Evolutionary conservation across 257 asterid species (phyloP), one percentile per base, ranked within the genome.

Genomic region (Gentiana macrophylla): DNA sequence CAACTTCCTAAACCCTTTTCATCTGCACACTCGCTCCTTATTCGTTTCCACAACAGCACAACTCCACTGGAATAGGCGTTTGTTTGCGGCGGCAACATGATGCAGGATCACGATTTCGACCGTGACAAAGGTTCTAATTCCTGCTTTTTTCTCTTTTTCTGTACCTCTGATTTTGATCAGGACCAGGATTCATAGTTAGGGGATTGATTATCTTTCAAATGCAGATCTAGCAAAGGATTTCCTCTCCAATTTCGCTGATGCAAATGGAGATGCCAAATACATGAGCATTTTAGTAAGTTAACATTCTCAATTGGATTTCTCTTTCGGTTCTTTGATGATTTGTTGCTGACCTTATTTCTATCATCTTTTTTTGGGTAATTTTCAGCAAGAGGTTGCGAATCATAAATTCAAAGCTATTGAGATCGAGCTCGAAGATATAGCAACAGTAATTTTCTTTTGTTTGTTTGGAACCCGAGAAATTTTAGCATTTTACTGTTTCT

Each of bases 301-400:
- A 13, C 44, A 47, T 49, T 43, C 35, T 12, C 2, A 41, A 41
- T 41, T 41, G 36, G 32, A 49, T 6, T 8, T 41, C 48, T n/a
- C 44, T 35, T 41, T 41, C 46, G 46, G 4, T 24, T 9, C 9
- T 12, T 37, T 50, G 1, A 37, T n/a, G 24, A 36, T 45, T 35
- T 1, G 50, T 56, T 34, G 8, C 51, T 51, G 35, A 48, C 15
- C 37, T 12, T 8, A 12, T 1, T 60, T 15, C 32, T 13, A 7
- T 35, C 10, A 1, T 24, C 34, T 56, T 11, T 5, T 34, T 43
- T 55, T 38, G 36, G 3, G 8, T 45, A 6, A 46, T 69, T 63
- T 65, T 61, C 83, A 92, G 99, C 95, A 85, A 83, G 89, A 83
- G 72, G 95, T 92, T 56, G 97, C 99, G 35, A 92, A 92, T 70